These are phyloP conservation scores for Corchorus olitorius DNA, from an alignment of 345 rosid species.

Conservation along the genomic window DNA sequence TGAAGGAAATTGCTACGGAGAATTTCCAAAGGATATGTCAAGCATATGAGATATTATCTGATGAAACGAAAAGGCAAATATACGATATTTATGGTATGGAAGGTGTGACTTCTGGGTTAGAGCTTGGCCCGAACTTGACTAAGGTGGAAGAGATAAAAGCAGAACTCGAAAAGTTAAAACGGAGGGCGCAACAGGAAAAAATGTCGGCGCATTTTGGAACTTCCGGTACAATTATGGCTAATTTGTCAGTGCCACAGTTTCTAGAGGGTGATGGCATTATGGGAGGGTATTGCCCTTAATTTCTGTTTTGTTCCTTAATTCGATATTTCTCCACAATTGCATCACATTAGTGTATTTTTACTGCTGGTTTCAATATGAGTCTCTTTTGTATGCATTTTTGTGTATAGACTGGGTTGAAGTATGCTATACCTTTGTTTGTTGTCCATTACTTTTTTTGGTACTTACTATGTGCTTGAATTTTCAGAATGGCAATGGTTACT, in stretches of 20 bases:
- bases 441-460: slow-evolving; percentile 5
- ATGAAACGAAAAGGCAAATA: slow-evolving; percentile 76
- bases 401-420: not conserved
- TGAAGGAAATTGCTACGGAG: slow-evolving; percentile 86
- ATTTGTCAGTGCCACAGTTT: slow-evolving; percentile 71
- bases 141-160: slow-evolving; percentile 83
- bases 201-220: slow-evolving; percentile 62
- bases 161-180: slow-evolving; percentile 71
- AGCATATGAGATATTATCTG: slow-evolving; percentile 86
- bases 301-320: not conserved
- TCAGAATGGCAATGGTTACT: slow-evolving; percentile 90
- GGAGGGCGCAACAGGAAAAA: slow-evolving; percentile 69
- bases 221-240: slow-evolving; percentile 64
- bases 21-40: slow-evolving; percentile 91
- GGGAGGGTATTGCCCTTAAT: slow-evolving; percentile 57
- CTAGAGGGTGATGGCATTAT: slow-evolving; percentile 84
- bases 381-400: not conserved
- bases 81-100: slow-evolving; percentile 97
- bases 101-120: slow-evolving; percentile 82
- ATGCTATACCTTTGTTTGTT: not conserved
- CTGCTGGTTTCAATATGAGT: not conserved
- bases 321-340: slow-evolving; percentile 6
- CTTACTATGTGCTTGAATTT: not conserved
- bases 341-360: not conserved
- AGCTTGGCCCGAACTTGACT: slow-evolving; percentile 82